Percentiles rank a stretch among this genome's conserved stretches.
Conservation (phyloP, 2,329 filamentous ascomycete species). For the Aphanoascus verrucosus region DNA sequence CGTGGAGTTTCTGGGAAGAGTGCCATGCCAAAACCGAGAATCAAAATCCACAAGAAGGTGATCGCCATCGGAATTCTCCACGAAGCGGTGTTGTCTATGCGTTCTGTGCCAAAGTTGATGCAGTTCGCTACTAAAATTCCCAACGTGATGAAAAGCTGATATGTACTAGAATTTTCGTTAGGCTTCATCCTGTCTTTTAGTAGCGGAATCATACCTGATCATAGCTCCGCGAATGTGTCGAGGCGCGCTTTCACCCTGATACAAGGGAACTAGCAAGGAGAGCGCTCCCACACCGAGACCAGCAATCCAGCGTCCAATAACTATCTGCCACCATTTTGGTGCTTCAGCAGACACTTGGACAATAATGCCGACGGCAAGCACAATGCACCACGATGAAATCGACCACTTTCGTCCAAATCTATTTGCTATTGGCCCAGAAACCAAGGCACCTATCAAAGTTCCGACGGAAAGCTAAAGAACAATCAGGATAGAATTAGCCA, state of each 20-base stretch:
- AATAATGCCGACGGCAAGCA: conserved; percentile 39
- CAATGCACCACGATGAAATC: conserved; percentile 36
- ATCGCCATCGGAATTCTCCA: conserved; percentile 47
- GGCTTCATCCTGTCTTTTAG: not conserved
- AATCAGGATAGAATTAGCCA: not conserved
- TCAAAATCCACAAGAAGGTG: conserved; percentile 47
- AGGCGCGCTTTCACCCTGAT: conserved; percentile 39
- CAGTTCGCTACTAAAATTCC: conserved; percentile 41
- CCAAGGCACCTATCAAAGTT: conserved; percentile 31
- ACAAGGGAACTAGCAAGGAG: conserved; percentile 39
- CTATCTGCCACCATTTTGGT: conserved; percentile 36
- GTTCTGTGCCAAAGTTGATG: conserved; percentile 40
- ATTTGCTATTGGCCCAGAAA: conserved; percentile 38
- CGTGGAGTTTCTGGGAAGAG: conserved; percentile 50
- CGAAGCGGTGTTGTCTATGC: conserved; percentile 34
- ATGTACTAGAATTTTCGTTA: conserved; percentile 26
- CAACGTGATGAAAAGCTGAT: conserved; percentile 42
- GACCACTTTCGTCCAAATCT: conserved; percentile 37
- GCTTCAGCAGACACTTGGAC: conserved; percentile 35
- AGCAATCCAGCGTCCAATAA: conserved; percentile 38
- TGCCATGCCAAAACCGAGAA: conserved; percentile 45
- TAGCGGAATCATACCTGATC: conserved; percentile 23
- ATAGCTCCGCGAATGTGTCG: conserved; percentile 40
- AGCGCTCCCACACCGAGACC: conserved; percentile 41
- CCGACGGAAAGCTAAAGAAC: conserved; percentile 33